Base-by-base conservation (phyloP, 805 yeast species). In the Cyberlindnera galapagoensis region DNA sequence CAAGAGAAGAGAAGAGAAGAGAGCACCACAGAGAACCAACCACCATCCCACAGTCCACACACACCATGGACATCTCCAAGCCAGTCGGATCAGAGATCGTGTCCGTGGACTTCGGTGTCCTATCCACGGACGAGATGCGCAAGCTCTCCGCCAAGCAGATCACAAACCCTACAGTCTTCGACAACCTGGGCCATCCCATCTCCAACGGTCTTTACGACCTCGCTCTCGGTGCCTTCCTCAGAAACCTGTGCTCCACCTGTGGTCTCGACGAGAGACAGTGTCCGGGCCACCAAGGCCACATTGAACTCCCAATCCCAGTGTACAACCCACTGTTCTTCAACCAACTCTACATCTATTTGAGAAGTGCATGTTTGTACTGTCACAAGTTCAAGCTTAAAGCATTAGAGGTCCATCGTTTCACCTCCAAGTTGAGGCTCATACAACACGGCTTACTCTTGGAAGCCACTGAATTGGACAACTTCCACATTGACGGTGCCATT, bases 251-350 rank as follows among this genome's bases (percentile, higher is more conserved):
- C 73, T 71, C 92, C 15, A 90, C 97, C 1, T 92, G 99, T 72
- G 96, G 97, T 13, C 67, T 90, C 41, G 95, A 88, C 56, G 97
- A 90, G 47, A 77, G 81, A 53, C 79, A 75, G 48, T 92, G 99
- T 65, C 97, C 97, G 4, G 99, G 99, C 28, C 99, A 92, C 59
- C 86, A 87, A 59, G 99, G 99, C 40, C 98, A 92, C 59, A 87
- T 92, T 43, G 97, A 90, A 57, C 70, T 92, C 43, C 99, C 99
- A 6, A 80, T 87, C 25, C 95, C 97, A 4, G 94, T 85, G 26
- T 92, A 86, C 67, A 90, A 86, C 56, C 97, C 99, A 13, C 62
- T 92, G 47, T 92, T 94, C 52, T 92, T 94, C 74, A 75, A 77
- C 52, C 97, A 90, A 60, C 66, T 92, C 69, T 92, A 80, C 65